Conservation (phyloP, 164 flowering plant genomes). For the Nymphaea thermarum region DNA sequence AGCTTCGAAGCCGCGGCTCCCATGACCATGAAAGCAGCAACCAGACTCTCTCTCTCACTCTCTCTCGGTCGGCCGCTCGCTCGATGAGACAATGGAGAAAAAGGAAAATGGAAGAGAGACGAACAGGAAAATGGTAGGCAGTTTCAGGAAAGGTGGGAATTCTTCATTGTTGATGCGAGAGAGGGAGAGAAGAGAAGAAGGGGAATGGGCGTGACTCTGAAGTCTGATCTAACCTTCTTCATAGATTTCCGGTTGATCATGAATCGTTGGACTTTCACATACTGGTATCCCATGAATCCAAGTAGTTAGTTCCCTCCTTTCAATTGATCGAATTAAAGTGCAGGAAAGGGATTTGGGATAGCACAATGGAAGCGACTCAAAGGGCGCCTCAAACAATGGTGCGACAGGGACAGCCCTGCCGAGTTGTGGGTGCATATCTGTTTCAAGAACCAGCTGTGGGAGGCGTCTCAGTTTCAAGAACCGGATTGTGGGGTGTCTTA, state of each 20-base stretch:
- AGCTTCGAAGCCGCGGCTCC: slow-evolving; percentile 87
- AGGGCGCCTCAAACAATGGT: too few relatives aligned
- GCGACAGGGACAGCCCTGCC: too few relatives aligned
- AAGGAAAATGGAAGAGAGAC: not conserved
- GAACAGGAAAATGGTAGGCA: not conserved
- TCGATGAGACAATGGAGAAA: not conserved
- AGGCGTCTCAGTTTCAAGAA: too few relatives aligned
- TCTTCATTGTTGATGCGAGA: not conserved
- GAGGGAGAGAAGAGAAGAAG: not conserved
- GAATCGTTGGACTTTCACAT: not conserved
- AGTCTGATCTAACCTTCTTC: not conserved
- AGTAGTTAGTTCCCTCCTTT: too few relatives aligned
- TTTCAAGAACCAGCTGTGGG: too few relatives aligned
- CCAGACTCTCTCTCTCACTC: not conserved
- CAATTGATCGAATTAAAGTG: too few relatives aligned
- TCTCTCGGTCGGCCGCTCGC: not conserved
- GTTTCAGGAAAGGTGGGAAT: not conserved
- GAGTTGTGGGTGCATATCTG: too few relatives aligned
- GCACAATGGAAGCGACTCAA: too few relatives aligned
- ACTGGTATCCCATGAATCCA: too few relatives aligned
- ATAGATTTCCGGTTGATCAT: not conserved
- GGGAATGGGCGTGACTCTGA: not conserved
- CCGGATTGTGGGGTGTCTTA: too few relatives aligned
- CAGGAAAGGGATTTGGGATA: too few relatives aligned
- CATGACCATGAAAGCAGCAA: slow-evolving; percentile 27